Conservation (phyloP, 768 basidiomycete species). For the Rhodotorula kratochvilovae region DNA sequence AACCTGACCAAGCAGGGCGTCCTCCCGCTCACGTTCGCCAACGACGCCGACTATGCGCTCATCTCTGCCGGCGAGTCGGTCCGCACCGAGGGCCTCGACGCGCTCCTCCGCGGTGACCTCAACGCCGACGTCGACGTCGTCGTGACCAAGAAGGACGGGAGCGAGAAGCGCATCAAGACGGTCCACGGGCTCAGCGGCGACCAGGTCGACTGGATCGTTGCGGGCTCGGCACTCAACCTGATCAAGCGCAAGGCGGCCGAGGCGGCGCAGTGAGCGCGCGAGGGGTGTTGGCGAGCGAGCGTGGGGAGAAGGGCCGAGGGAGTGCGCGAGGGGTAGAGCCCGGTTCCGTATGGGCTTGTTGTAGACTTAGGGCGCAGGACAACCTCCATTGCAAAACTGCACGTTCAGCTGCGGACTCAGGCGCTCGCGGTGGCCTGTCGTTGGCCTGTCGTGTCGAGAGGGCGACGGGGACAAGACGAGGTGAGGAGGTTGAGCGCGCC, state of each 20-base stretch:
- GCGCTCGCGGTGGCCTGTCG: too few species aligned
- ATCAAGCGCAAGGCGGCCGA: conserved; percentile 51
- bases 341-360: conserved; percentile 2
- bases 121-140: conserved; percentile 51
- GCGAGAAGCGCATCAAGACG: conserved; percentile 48
- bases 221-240: conserved; percentile 83
- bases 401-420: neutral
- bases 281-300: neutral
- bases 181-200: conserved; percentile 86
- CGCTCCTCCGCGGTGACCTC: conserved; percentile 52
- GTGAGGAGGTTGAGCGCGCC: too few species aligned
- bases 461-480: too few species aligned
- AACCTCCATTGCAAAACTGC: neutral
- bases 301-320: neutral
- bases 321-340: neutral
- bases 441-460: too few species aligned
- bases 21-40: conserved; percentile 85
- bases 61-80: conserved; percentile 74
- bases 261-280: neutral
- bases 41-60: conserved; percentile 76
- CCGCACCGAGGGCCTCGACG: conserved; percentile 74
- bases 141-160: conserved; percentile 53
- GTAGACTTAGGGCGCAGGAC: neutral
- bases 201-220: conserved; percentile 82
- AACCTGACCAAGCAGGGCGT: conserved; percentile 85